Conservation (phyloP, 1,284 basidiomycete genomes). For the Irpex sp. region DNA sequence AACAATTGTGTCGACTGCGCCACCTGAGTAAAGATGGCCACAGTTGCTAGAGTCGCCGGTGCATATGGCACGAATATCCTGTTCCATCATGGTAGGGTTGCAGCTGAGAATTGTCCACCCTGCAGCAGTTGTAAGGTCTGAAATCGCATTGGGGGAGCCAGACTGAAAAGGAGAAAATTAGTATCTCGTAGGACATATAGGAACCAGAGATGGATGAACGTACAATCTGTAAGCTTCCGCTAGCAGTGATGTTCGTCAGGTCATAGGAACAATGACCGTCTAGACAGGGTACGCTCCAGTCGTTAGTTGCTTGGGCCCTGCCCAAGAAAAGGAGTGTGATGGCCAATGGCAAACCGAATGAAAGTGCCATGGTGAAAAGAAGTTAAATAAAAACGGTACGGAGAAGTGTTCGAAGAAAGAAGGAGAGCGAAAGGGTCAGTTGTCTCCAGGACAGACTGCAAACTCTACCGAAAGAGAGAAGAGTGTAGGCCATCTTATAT, state of each 20-base stretch:
- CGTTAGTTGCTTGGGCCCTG: conserved; percentile 3
- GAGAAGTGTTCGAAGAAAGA: too few relatives aligned
- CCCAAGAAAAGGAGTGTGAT: conserved; percentile 1
- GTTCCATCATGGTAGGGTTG: conserved; percentile 42
- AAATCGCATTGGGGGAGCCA: conserved; percentile 50
- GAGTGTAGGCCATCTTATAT: too few relatives aligned
- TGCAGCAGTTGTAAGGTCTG: conserved; percentile 60
- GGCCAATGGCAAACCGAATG: neutral
- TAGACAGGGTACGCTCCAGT: conserved; percentile 3
- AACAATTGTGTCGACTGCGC: conserved; percentile 58
- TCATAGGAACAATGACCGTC: conserved; percentile 8
- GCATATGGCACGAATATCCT: conserved; percentile 60
- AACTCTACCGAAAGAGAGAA: too few relatives aligned
- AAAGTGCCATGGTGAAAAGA: conserved; percentile 1
- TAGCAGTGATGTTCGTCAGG: conserved; percentile 3
- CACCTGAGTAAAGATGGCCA: conserved; percentile 51
- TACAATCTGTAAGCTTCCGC: conserved; percentile 1
- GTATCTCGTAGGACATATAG: neutral
- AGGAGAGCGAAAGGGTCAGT: neutral
- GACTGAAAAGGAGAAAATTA: conserved; percentile 10
- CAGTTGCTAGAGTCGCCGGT: conserved; percentile 43
- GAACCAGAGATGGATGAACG: neutral
- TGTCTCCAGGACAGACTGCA: too few relatives aligned
- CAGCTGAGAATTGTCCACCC: conserved; percentile 63
- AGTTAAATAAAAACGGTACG: conserved; percentile 1